A percentile compares a stretch with the other conserved stretches of the same genome.
These are phyloP conservation scores for Globomyces pollinis-pini DNA, from an alignment of 192 early-diverging fungal genomes.

Conservation along the genomic window DNA sequence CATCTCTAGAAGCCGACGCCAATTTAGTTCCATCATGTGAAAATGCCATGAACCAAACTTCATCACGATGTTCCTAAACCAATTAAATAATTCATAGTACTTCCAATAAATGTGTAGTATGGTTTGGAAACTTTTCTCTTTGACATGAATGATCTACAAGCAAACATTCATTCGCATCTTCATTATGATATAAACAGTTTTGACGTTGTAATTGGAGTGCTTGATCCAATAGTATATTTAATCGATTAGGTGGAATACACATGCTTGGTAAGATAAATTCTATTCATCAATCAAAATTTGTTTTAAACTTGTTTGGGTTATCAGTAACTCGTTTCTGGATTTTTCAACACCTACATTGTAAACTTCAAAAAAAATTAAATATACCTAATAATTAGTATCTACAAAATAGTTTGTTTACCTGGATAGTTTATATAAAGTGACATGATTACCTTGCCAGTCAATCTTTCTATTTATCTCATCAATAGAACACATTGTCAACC, in stretches of 20 bases:
- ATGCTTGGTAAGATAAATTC: constrained; percentile 66
- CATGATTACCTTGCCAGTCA: constrained; percentile 73
- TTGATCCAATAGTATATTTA: constrained; percentile 77
- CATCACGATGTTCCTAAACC: constrained; percentile 83
- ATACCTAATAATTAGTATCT: no score
- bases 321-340: constrained; percentile 56
- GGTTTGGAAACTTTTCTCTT: constrained; percentile 46
- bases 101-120: constrained; percentile 55
- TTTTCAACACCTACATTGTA: no score
- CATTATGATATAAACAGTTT: constrained; percentile 81
- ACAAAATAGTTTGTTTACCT: no score
- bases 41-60: constrained; percentile 95
- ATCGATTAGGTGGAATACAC: constrained; percentile 84
- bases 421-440: no score
- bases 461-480: constrained; percentile 62
- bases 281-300: constrained; percentile 35
- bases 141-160: constrained; percentile 68
- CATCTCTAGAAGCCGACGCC: constrained; percentile 88
- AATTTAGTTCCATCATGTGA: constrained; percentile 80
- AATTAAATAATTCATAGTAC: no score
- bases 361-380: no score
- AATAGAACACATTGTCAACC: constrained; percentile 59
- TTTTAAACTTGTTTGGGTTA: no score
- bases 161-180: constrained; percentile 48
- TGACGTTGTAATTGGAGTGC: constrained; percentile 63